Evolutionary conservation across 148 eudicot species (phyloP).

Genomic region (Vaccinium corymbosum): DNA sequence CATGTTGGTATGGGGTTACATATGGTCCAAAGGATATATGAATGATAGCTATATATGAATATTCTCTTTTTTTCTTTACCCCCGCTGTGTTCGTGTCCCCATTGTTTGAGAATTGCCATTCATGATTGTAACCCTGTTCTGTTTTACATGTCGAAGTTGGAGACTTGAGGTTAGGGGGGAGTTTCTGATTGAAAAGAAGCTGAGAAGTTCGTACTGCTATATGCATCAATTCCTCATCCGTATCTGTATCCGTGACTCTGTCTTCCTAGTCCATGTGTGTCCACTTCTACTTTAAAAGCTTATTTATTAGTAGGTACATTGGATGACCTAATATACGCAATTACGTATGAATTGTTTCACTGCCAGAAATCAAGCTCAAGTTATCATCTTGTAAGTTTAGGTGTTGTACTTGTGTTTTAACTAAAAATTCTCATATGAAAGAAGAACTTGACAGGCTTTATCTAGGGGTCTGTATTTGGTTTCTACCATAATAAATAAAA

Average conservation of each 20-base stretch:
- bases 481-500: background rate
- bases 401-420: background rate
- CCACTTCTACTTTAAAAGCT: background rate
- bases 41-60: background rate
- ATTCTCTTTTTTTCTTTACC: background rate
- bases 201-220: background rate
- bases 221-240: background rate
- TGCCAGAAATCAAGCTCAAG: conserved; percentile 5
- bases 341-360: background rate
- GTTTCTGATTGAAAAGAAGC: background rate
- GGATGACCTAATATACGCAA: background rate
- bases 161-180: background rate
- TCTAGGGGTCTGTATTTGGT: background rate
- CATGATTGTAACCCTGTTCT: background rate
- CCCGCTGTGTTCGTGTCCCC: background rate
- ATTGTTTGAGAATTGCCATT: background rate
- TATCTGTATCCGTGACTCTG: background rate
- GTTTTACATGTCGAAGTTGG: background rate
- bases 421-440: background rate
- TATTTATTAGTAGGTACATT: background rate
- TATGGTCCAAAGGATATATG: background rate
- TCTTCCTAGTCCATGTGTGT: background rate
- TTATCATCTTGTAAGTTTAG: background rate
- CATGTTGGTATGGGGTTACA: background rate
- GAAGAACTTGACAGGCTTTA: background rate